Base-by-base conservation (phyloP, 2,329 filamentous ascomycete genomes). In the Ophiostoma triangulosporum region DNA sequence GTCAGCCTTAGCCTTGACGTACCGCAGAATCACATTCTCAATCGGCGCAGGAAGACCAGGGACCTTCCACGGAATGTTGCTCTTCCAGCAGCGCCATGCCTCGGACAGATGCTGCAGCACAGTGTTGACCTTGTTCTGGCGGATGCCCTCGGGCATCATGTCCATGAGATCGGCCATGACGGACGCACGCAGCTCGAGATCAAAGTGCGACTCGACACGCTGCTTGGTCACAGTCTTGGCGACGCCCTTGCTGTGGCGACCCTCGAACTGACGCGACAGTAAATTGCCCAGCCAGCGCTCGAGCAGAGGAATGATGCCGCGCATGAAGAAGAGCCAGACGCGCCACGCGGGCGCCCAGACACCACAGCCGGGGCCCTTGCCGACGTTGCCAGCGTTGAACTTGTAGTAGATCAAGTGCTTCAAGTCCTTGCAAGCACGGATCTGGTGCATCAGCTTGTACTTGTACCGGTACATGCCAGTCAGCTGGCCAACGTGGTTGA, bases 381-480 rank as follows among this genome's bases (percentile, higher is more conserved):
- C 93, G 20, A 98, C 94, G 11, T 91, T 87, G 0, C 90, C 93
- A 56, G 89, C 90, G 68, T 98, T 98, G 73, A 98, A 98, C 50
- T 91, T 86, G 69, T 97, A 97, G 73, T 98, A 98, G 60, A 98
- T 97, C 57, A 98, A 73, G 78, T 98, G 93, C 78, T 98, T 98
- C 65, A 98, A 69, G 70, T 98, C 93, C 70, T 98, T 98, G 75
- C 93, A 98, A 0, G 93, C 95, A 62, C 93, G 88, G 62, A 98
- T 98, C 69, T 98, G 93, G 67, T 98, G 93, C 93, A 98, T 98
- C 54, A 98, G 77, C 76, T 98, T 98, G 75, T 98, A 98, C 76
- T 98, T 98, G 78, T 98, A 98, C 57, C 93, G 86, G 71, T 98
- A 98, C 93, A 98, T 98, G 66, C 93, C 93, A 15, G 93, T 98